phyloP scores from a whole-genome alignment of 2,329 filamentous ascomycete genomes.

The Pyricularia sp. region DNA sequence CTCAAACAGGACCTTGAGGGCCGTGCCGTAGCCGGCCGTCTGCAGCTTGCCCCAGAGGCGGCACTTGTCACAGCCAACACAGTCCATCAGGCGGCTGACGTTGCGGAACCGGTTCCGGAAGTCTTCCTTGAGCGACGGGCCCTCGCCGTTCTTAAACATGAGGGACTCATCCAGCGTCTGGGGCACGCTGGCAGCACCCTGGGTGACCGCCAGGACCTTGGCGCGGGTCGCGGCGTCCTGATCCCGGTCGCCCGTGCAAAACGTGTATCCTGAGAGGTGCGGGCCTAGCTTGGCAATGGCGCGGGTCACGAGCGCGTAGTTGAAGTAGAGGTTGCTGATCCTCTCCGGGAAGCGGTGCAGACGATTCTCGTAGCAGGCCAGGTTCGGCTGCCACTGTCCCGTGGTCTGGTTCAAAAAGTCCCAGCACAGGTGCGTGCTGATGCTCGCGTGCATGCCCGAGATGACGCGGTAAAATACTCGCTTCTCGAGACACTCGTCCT shows the following conservation, averaged over 20 bases:
- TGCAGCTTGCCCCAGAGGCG: conserved; percentile 96
- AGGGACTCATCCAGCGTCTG: conserved; percentile 89
- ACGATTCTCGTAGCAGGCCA: conserved; percentile 80
- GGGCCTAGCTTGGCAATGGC: conserved; percentile 85
- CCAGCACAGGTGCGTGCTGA: conserved; percentile 92
- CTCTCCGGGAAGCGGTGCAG: conserved; percentile 80
- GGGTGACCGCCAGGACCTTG: conserved; percentile 70
- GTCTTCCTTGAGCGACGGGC: conserved; percentile 81
- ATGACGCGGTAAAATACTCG: conserved; percentile 95
- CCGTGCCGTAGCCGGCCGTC: conserved; percentile 88
- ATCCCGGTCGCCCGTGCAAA: conserved; percentile 75
- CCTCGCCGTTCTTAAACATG: conserved; percentile 81
- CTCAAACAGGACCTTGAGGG: conserved; percentile 92
- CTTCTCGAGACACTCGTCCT: conserved; percentile 95
- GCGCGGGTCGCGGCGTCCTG: conserved; percentile 73
- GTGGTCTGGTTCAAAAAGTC: conserved; percentile 94
- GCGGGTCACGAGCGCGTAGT: conserved; percentile 90
- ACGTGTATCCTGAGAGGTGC: conserved; percentile 72
- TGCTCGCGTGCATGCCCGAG: conserved; percentile 96
- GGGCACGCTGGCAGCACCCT: conserved; percentile 57
- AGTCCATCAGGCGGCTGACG: conserved; percentile 95
- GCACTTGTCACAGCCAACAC: conserved; percentile 97
- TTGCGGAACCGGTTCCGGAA: conserved; percentile 97
- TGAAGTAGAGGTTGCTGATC: conserved; percentile 97
- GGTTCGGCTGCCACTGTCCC: conserved; percentile 84